Base-by-base conservation (phyloP, 495 filamentous ascomycete species). In the Tuber indicum region DNA sequence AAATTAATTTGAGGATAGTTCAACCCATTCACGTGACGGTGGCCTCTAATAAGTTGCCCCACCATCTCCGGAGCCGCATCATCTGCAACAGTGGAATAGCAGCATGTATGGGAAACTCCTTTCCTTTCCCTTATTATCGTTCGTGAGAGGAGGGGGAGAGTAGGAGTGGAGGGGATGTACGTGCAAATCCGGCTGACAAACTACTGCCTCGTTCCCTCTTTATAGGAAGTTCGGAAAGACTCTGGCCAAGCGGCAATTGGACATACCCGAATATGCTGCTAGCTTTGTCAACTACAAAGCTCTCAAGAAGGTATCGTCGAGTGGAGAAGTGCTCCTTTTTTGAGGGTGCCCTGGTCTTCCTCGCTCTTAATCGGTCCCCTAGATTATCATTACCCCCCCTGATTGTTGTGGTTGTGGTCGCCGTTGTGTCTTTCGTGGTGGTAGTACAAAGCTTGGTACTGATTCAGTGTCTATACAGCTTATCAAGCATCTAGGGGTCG, bases 251-350 rank as follows among this genome's bases (percentile, higher is more conserved):
- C 91, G 94, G 84, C 95, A 98, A 87, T 93, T 99, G 81, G 96
- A 99, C 85, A 93, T 99, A 47, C 96, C 96, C 49, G 96, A 99
- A 88, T 99, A 99, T 91, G 96, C 95, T 71, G 93, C 95, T 72
- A 97, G 93, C 86, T 98, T 99, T 84, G 94, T 98, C 73, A 98
- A 99, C 86, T 99, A 99, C 87, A 99, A 99, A 87, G 95, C 93
- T 75, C 87, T 99, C 78, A 99, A 99, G 85, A 98, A 98, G 92
- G 96, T 97, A 81, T 70, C 83, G 71, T 45, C 71, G 74, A 1
- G 10, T 58, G 41, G 36, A 75, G 32, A 47, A 42, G 74, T 46
- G 58, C 47, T 42, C 72, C 32, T 44, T 49, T 70, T 71, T 58
- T 39, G 39, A 62, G 10, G 26, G 23, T 23, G 42, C n/a, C 39